phyloP scores from a whole-genome alignment of 768 basidiomycete species.

The Rubroboletus pulcherrimus region DNA sequence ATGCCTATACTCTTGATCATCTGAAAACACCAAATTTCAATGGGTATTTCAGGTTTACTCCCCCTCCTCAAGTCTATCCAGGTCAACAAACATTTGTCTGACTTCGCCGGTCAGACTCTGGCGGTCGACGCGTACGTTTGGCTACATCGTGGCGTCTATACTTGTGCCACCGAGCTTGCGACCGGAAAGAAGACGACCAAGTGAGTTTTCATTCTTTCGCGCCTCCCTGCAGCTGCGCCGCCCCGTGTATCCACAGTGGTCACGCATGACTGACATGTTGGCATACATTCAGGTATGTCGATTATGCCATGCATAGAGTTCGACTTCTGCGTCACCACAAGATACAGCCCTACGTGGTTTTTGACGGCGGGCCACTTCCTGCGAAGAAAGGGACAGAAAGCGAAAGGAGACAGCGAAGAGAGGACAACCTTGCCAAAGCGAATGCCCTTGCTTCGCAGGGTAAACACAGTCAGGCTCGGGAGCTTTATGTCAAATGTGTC shows the following conservation, averaged over 20 bases:
- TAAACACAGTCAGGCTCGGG: slow-evolving; percentile 75
- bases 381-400: slow-evolving; percentile 90
- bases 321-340: slow-evolving; percentile 80
- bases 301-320: slow-evolving; percentile 92
- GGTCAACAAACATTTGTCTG: slow-evolving; percentile 68
- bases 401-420: slow-evolving; percentile 70
- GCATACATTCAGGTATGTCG: slow-evolving; percentile 71
- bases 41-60: slow-evolving; percentile 92
- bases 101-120: slow-evolving; percentile 78
- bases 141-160: slow-evolving; percentile 84
- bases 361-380: slow-evolving; percentile 93
- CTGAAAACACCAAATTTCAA: slow-evolving; percentile 28
- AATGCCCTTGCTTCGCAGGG: slow-evolving; percentile 74
- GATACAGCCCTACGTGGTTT: slow-evolving; percentile 88
- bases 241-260: not conserved
- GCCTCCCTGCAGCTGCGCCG: not conserved
- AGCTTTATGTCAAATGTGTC: slow-evolving; percentile 84
- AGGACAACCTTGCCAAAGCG: slow-evolving; percentile 73
- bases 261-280: slow-evolving; percentile 1
- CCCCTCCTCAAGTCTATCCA: slow-evolving; percentile 91
- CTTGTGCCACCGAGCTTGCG: slow-evolving; percentile 88
- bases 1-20: not conserved
- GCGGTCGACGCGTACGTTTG: slow-evolving; percentile 96
- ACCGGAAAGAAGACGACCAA: slow-evolving; percentile 79
- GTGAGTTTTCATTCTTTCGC: slow-evolving; percentile 43